phyloP scores from a whole-genome alignment of 129 eudicot species.

The Flaveria robusta region DNA sequence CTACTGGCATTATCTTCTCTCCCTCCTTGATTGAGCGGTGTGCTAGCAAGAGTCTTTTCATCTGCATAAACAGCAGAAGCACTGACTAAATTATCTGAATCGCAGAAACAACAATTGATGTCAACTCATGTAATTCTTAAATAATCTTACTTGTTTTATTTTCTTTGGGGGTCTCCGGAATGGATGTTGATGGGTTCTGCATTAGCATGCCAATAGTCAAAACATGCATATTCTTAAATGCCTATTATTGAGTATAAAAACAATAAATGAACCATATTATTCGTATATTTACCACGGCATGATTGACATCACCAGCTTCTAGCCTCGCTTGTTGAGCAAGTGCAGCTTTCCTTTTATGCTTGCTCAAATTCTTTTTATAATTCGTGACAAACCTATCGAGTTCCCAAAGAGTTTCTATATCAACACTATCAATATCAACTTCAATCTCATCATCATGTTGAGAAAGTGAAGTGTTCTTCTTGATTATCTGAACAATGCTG shows the following conservation, averaged over 20 bases:
- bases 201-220: slow-evolving; percentile 12
- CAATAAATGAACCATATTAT: neutral
- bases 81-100: neutral
- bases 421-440: slow-evolving; percentile 88
- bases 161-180: slow-evolving; percentile 42
- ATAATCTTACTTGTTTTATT: slow-evolving; percentile 48
- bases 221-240: slow-evolving; percentile 15
- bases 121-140: neutral
- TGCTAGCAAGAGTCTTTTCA: slow-evolving; percentile 40
- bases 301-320: slow-evolving; percentile 45
- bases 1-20: slow-evolving; percentile 60
- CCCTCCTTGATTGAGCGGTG: slow-evolving; percentile 51
- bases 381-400: slow-evolving; percentile 89
- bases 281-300: slow-evolving; percentile 30
- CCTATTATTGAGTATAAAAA: neutral
- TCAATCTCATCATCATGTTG: slow-evolving; percentile 92
- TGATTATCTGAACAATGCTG: slow-evolving; percentile 74
- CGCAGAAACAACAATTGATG: neutral
- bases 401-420: slow-evolving; percentile 96
- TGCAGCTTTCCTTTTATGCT: slow-evolving; percentile 75
- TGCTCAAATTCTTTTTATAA: slow-evolving; percentile 83
- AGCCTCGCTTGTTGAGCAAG: slow-evolving; percentile 69
- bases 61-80: slow-evolving; percentile 33
- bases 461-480: slow-evolving; percentile 59
- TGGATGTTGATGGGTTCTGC: slow-evolving; percentile 55